phyloP scores from a whole-genome alignment of 1,139 yeast genomes.

The Groenewaldozyma sp. region DNA sequence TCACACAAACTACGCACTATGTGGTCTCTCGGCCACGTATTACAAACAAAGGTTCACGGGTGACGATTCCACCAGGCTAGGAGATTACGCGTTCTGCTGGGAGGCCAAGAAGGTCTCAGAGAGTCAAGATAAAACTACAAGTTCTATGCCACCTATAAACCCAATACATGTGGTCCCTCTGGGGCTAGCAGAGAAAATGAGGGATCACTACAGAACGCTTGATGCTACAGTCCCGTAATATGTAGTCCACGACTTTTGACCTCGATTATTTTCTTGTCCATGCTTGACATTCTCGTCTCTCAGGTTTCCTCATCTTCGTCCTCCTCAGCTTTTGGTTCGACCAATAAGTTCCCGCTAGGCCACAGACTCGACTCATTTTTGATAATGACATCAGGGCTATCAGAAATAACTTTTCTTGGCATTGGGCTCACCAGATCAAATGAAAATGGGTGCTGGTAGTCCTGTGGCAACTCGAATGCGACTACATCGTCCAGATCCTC shows the following conservation, averaged over 20 bases:
- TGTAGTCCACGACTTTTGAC: no score
- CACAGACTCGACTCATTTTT: constrained; percentile 38
- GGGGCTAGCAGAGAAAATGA: constrained; percentile 28
- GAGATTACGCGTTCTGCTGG: constrained; percentile 26
- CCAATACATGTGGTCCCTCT: constrained; percentile 61
- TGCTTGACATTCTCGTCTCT: not conserved
- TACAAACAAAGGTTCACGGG: constrained; percentile 35
- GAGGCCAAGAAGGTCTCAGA: no score
- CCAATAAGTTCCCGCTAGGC: constrained; percentile 54
- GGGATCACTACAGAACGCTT: constrained; percentile 16
- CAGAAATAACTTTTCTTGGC: constrained; percentile 40
- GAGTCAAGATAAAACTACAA: constrained; percentile 16
- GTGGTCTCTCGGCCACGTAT: constrained; percentile 70
- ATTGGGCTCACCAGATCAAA: constrained; percentile 47
- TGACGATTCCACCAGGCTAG: constrained; percentile 17
- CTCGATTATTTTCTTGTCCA: not conserved
- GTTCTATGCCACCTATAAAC: constrained; percentile 35
- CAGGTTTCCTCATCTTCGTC: constrained; percentile 1
- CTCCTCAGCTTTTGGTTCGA: constrained; percentile 29
- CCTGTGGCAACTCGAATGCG: constrained; percentile 26
- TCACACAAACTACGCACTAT: constrained; percentile 77
- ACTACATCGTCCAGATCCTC: constrained; percentile 3
- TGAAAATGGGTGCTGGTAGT: constrained; percentile 36
- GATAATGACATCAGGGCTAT: constrained; percentile 25
- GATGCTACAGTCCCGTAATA: no score